Evolutionary conservation across 768 basidiomycete genomes (phyloP), one percentile per base, ranked within the genome.

Genomic region (Dacryopinax spathularia): DNA sequence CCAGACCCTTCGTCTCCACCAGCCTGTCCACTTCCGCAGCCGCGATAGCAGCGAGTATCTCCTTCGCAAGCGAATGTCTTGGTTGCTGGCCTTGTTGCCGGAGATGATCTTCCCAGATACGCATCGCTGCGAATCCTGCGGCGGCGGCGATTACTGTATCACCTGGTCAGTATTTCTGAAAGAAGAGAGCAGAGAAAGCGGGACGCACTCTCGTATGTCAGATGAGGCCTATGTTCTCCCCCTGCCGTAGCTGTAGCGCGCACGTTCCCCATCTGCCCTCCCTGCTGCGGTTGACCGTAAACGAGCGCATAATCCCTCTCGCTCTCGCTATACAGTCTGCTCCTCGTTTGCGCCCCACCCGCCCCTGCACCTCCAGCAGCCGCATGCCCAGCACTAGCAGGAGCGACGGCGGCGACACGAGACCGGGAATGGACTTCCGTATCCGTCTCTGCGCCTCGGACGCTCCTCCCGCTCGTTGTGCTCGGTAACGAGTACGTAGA

Each of bases 101-200:
- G 33, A 68, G 69, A 66, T 75, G 73, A 35, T 72, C 34, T 69
- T 76, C 75, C 68, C 75, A 76, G 1, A 73, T 72, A 66, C 70
- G 72, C 75, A 75, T 75, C 56, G 75, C 75, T 60, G 74, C 75
- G 64, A 72, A 75, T 25, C 73, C 73, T 41, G 74, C 74, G n/a
- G 74, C 74, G 43, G 72, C 74, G 64, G 68, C 67, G 60, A 69
- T 66, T 25, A 63, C 68, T 69, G 31, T n/a, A 29, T 27, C 12
- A 34, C 20, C 48, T 9, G 15, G 7, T 56, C 48, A 27, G 13
- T 9, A 27, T 29, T 5, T 31, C 22, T n/a, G n/a, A n/a, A n/a
- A n/a, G 18, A 22, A 2, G 15, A 7, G 25, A 29, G 3, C 12
- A 29, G 25, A 9, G 7, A 29, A 31, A 56, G 13, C 7, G 48